Percentiles rank a stretch among this genome's conserved stretches.
These are phyloP conservation scores for Collybia mongolica DNA, from an alignment of 768 basidiomycete genomes.

Conservation along the genomic window DNA sequence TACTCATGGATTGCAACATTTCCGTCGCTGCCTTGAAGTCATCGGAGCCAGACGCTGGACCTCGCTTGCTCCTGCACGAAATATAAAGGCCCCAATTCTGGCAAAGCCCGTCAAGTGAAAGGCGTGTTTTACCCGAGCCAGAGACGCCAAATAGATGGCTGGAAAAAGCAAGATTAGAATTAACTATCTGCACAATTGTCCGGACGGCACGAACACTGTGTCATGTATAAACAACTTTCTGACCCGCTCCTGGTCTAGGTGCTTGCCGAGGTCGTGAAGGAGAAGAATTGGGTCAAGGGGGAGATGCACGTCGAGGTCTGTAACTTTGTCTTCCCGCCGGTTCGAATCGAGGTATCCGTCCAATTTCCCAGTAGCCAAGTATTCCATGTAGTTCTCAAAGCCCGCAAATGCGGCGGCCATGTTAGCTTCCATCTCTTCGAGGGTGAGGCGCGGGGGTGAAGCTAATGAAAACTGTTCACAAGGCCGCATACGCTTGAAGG, in stretches of 20 bases:
- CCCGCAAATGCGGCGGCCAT: slow-evolving; percentile 8
- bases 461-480: slow-evolving; percentile 11
- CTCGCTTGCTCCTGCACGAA: not conserved
- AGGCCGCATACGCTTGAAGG: slow-evolving; percentile 9
- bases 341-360: slow-evolving; percentile 6
- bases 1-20: slow-evolving; percentile 10
- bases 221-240: slow-evolving; percentile 2
- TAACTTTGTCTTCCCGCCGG: slow-evolving; percentile 6
- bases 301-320: not conserved
- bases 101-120: slow-evolving; percentile 2
- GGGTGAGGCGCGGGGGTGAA: slow-evolving; percentile 2
- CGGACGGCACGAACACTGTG: slow-evolving; percentile 1
- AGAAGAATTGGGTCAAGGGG: slow-evolving; percentile 8
- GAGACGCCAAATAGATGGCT: slow-evolving; percentile 1
- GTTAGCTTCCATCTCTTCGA: slow-evolving; percentile 4
- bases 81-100: not conserved
- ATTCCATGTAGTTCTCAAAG: slow-evolving; percentile 6
- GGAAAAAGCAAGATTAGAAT: not conserved
- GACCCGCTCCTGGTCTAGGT: slow-evolving; percentile 3
- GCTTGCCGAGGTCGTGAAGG: slow-evolving; percentile 11
- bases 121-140: not conserved
- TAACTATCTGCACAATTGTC: not conserved
- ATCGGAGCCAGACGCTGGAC: slow-evolving; percentile 4
- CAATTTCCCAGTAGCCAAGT: not conserved
- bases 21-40: slow-evolving; percentile 7